Base-by-base conservation (phyloP, 306 rosid species). In the Fragaria iinumae region DNA sequence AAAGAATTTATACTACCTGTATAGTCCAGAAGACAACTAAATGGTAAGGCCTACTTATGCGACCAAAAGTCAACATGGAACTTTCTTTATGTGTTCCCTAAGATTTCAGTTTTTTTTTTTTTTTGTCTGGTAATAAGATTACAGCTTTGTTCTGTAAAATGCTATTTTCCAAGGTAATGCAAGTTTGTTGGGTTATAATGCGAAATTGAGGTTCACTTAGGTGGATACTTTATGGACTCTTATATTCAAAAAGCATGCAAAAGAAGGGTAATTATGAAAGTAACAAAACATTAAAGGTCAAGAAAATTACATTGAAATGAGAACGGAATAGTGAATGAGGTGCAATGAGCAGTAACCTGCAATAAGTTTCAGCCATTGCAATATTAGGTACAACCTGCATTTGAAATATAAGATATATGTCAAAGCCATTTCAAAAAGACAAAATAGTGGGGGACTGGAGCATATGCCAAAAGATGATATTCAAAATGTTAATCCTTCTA, bases 281-380 rank as follows among this genome's bases (percentile, higher is more conserved):
- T 27, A 64, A 66, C 18, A 34, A 23, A 78, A 36, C 69, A 39
- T 56, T 27, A 75, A 74, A 83, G 74, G 68, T 11, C 56, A 72
- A 69, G 76, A 65, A 75, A 80, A 66, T 84, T 91, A 95, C 99
- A 76, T 73, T 89, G 88, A 95, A 95, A 90, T 89, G 99, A 13
- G 99, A 89, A 71, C 99, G 97, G 43, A 92, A 89, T 50, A 95
- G 85, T 57, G 97, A 87, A 80, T 92, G 93, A 66, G 99, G 97
- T 27, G 97, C 86, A 52, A 95, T 76, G 81, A 95, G 97, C 80
- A 95, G 89, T 84, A 95, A 76, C 75, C 99, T 90, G 53, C 90
- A 69, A 86, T 95, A 95, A 13, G 99, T 90, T 84, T 95, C 99
- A 64, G 90, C 97, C 97, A 95, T 89, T 45, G 99, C 97, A 83